These are phyloP conservation scores for Candida freyschussii DNA, from an alignment of 1,139 yeast species.

Conservation along the genomic window DNA sequence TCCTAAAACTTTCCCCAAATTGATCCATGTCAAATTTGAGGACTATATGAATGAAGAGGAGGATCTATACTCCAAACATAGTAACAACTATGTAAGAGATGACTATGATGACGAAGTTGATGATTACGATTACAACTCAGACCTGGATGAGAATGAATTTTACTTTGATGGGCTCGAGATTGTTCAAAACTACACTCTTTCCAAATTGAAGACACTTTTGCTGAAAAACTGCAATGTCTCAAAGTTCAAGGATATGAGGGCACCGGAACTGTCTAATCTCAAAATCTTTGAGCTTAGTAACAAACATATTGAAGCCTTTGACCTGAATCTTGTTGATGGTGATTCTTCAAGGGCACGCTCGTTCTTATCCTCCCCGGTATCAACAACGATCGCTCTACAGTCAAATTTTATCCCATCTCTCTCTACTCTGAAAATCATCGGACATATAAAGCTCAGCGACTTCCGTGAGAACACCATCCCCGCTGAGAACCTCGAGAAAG, in stretches of 20 bases:
- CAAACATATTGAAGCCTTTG: slow-evolving; percentile 16
- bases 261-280: slow-evolving; percentile 12
- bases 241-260: slow-evolving; percentile 12
- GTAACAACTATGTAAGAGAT: slow-evolving; percentile 16
- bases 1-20: slow-evolving; percentile 13
- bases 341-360: slow-evolving; percentile 7
- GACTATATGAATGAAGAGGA: slow-evolving; percentile 26
- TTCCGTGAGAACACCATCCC: slow-evolving; percentile 9
- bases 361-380: slow-evolving; percentile 9
- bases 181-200: slow-evolving; percentile 15
- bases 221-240: slow-evolving; percentile 23
- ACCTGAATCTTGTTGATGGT: slow-evolving; percentile 12
- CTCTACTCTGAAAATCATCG: slow-evolving; percentile 8
- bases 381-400: slow-evolving; percentile 10
- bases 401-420: slow-evolving; percentile 5
- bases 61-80: slow-evolving; percentile 19
- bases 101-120: slow-evolving; percentile 18
- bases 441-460: slow-evolving; percentile 9
- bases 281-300: slow-evolving; percentile 20
- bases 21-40: slow-evolving; percentile 17
- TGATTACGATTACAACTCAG: slow-evolving; percentile 24
- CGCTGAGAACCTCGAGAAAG: slow-evolving; percentile 1
- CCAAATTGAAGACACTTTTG: slow-evolving; percentile 12
- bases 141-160: slow-evolving; percentile 25
- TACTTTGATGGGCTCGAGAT: slow-evolving; percentile 25